These are phyloP conservation scores for Russula dissimulans DNA, from an alignment of 768 basidiomycete species.

Conservation along the genomic window DNA sequence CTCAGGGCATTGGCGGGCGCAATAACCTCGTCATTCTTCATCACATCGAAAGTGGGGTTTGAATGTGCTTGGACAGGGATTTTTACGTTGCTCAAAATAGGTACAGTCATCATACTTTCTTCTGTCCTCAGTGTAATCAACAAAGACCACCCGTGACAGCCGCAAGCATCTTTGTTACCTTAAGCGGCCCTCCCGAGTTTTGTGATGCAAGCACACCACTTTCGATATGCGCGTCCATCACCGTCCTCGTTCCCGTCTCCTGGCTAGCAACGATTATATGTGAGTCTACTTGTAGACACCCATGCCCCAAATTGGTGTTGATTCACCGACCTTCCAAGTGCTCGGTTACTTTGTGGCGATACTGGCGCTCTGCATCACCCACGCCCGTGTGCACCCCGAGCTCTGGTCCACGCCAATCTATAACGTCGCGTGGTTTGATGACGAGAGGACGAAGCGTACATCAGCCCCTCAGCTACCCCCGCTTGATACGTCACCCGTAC, in stretches of 20 bases:
- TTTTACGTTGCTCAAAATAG: slow-evolving; percentile 41
- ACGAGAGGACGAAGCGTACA: not conserved
- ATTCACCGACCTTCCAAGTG: slow-evolving; percentile 25
- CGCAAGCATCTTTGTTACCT: slow-evolving; percentile 39
- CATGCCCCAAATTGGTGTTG: not conserved
- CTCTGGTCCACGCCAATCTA: slow-evolving; percentile 48
- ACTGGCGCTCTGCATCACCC: slow-evolving; percentile 37
- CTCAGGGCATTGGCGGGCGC: slow-evolving; percentile 26
- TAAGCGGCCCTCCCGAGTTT: slow-evolving; percentile 32
- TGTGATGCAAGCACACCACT: slow-evolving; percentile 25
- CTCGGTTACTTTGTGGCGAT: slow-evolving; percentile 48
- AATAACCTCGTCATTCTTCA: slow-evolving; percentile 29
- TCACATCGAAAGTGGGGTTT: slow-evolving; percentile 35
- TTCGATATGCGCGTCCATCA: slow-evolving; percentile 23
- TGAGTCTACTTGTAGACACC: slow-evolving; percentile 20
- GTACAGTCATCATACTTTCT: slow-evolving; percentile 20
- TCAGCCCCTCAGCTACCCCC: slow-evolving; percentile 11
- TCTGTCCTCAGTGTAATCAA: not conserved
- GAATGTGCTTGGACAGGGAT: slow-evolving; percentile 51
- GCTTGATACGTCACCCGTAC: slow-evolving; percentile 8
- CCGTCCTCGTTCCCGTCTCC: slow-evolving; percentile 22
- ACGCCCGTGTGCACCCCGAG: slow-evolving; percentile 32
- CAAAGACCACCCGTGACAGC: slow-evolving; percentile 26
- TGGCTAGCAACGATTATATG: slow-evolving; percentile 25
- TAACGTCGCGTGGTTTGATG: slow-evolving; percentile 49